These are phyloP conservation scores for Platanthera guangdongensis DNA, from an alignment of 106 monocot species.

Conservation along the genomic window DNA sequence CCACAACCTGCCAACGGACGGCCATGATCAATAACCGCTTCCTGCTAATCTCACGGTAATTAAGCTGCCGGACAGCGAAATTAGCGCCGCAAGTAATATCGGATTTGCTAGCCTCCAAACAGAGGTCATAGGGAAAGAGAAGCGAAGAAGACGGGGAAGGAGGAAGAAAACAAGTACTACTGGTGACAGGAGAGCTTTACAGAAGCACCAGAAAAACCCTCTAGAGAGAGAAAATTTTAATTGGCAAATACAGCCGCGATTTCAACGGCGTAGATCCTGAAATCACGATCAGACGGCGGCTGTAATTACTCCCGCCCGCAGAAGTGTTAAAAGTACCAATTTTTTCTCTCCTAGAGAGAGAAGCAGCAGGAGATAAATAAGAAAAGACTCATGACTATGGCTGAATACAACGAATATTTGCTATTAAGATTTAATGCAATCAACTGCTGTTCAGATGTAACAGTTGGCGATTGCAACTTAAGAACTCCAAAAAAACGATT, in stretches of 20 bases:
- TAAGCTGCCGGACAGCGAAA: neutral
- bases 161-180: neutral
- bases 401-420: too few relatives aligned
- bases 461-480: neutral
- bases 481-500: conserved; percentile 4
- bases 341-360: neutral
- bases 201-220: neutral
- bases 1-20: too few relatives aligned
- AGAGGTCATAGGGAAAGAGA: neutral
- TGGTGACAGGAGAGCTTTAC: neutral
- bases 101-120: conserved; percentile 6
- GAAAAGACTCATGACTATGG: too few relatives aligned
- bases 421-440: neutral
- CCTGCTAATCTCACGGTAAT: neutral
- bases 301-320: too few relatives aligned
- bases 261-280: too few relatives aligned
- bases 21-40: neutral
- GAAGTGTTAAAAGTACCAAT: neutral
- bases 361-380: too few relatives aligned
- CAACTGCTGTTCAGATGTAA: neutral
- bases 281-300: too few relatives aligned
- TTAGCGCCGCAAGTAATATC: conserved; percentile 10
- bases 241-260: neutral
- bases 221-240: neutral
- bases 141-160: neutral